Base-by-base conservation (phyloP, 2,329 filamentous ascomycete genomes). In the Orbilia quercus region DNA sequence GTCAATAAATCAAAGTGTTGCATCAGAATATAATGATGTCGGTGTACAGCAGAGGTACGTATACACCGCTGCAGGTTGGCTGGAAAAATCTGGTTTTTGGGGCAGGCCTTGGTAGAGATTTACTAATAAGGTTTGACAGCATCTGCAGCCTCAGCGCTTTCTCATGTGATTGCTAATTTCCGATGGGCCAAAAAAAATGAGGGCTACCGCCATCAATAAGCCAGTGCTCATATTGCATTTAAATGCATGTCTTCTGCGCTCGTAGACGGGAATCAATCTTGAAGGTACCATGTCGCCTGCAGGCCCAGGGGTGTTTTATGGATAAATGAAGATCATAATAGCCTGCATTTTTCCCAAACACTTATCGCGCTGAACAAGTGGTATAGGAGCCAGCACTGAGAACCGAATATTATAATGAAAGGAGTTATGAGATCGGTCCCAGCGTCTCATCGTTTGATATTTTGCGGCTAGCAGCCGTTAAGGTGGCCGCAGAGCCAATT, bases 81-180 rank as follows among this genome's bases (percentile, higher is more conserved):
- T 28, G 14, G 28, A 25, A 31, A 9, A 50, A 31, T 50, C 25
- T 22, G 23, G 28, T 31, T 20, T 20, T 14, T 14, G 36, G 18
- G 16, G 34, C 20, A 9, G 31, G 48, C 48, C 60, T 55, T 38
- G 60, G 60, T 65, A 47, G 12, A 20, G 14, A 20, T 20, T 18
- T 54, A 63, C 55, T 14, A 14, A 47, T n/a, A 22, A 47, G 28
- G 42, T 34, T 25, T 20, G 28, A 40, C 1, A 44, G 7, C 36
- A 50, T 23, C 40, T 23, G 47, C 31, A 40, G n/a, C 16, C 20
- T 23, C 31, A 5, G 5, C 28, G 5, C 28, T 5, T 45, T 40
- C 48, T 65, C 67, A 72, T 72, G 67, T 72, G 67, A 72, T 65
- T 40, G 36, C 31, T 64, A 72, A 72, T 72, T 72, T 72, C 67